Evolutionary conservation across 2,329 filamentous ascomycete genomes (phyloP), one percentile per base, ranked within the genome.

Genomic region (Aspergillus puulaauensis): DNA sequence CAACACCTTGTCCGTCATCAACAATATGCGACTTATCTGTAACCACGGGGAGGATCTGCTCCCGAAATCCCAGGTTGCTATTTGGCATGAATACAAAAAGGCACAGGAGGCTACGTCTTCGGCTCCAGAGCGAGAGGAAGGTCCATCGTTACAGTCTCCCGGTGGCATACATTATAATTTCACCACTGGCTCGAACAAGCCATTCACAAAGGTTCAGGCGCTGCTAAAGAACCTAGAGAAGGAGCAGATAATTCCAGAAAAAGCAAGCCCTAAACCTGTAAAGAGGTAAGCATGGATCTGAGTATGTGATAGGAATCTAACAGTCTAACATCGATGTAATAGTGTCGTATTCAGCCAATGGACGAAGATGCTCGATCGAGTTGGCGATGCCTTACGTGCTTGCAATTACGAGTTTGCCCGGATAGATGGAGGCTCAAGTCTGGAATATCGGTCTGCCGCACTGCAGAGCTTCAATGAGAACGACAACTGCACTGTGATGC

Each of bases 291-390:
- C 31, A 11, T 40, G 37, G 12, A n/a, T 40, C 37, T 6, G 37
- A 40, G 37, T 40, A 40, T n/a, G 37, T 1, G 37, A 40, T n/a
- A 6, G 37, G 3, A 2, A 14, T n/a, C 39, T 41, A 8, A 41
- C 39, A 1, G 37, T n/a, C 39, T 41, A 8, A 41, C 39, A 41
- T 1, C n/a, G 6, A 41, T 41, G 5, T n/a, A 53, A 15, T 17
- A 58, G 56, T 52, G 52, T 58, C 2, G 15, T 58, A 8, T 58
- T 58, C 33, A 54, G 51, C 24, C 46, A 58, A 19, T 58, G 51
- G 51, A 58, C 56, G 6, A 54, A 51, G 24, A 54, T 58, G 46
- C 45, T 58, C 5, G 56, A 58, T 21, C 40, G 54, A 14, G 41
- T 58, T 1, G 52, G 24, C 1, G 8, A 35, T 8, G 19, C 35